A percentile compares a stretch with the other conserved stretches of the same genome.
Evolutionary conservation across 257 asterid genomes (phyloP).

Genomic region (Cinchona pubescens): DNA sequence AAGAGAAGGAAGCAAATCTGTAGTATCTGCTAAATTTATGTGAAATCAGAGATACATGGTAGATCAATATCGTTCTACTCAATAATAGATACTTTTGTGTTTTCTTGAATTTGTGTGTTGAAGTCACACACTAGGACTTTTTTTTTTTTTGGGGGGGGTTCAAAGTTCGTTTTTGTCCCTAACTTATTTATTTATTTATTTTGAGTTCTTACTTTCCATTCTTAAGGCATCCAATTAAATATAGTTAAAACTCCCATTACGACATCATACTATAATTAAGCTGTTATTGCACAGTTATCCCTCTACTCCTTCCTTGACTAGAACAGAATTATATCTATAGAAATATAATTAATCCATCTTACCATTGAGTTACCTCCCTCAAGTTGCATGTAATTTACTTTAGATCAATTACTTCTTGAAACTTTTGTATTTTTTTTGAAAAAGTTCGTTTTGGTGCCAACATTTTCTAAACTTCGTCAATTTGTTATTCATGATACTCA

Average conservation of each 20-base stretch:
- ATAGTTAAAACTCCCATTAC: background rate
- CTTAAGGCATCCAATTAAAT: background rate
- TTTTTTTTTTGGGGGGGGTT: too few species aligned
- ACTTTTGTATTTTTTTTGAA: background rate
- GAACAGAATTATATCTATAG: too few species aligned
- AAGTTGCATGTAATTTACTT: background rate
- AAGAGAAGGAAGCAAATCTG: constrained; percentile 15
- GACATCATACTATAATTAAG: too few species aligned
- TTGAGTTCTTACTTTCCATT: background rate
- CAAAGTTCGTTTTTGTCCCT: too few species aligned
- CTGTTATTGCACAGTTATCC: too few species aligned
- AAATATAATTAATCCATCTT: too few species aligned
- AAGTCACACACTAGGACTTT: background rate
- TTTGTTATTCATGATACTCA: background rate
- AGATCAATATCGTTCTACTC: background rate
- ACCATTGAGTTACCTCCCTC: too few species aligned
- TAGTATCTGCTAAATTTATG: background rate
- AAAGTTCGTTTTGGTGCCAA: background rate
- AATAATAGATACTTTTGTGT: background rate
- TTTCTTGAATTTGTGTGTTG: background rate
- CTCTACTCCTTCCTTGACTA: too few species aligned
- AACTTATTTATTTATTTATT: too few species aligned
- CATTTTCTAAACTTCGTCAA: background rate
- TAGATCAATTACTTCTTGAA: too few species aligned
- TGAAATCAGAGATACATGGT: background rate